A percentile compares a stretch with the other conserved stretches of the same genome.
Evolutionary conservation across 257 asterid genomes (phyloP).

Genomic region (Forsythia suspensa): DNA sequence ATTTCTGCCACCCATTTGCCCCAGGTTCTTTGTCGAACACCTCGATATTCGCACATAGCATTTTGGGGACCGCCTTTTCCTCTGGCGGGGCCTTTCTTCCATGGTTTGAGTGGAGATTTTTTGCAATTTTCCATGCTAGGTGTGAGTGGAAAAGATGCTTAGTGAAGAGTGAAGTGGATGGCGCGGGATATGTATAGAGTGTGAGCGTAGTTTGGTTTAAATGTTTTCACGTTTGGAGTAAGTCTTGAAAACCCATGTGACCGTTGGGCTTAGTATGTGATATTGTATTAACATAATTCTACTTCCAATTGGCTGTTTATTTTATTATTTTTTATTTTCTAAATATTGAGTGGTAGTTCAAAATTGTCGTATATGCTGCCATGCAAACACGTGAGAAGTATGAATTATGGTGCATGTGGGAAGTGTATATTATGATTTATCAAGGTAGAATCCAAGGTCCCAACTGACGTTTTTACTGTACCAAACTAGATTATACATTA

Average conservation of each 20-base stretch:
- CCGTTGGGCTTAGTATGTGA: conserved; percentile 38
- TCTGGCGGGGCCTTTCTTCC: conserved; percentile 97
- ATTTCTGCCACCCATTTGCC: conserved; percentile 97
- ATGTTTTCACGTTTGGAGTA: conserved; percentile 74
- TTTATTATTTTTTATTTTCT: not conserved
- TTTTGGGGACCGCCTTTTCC: conserved; percentile 98
- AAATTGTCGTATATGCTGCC: conserved; percentile 20
- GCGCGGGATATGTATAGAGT: conserved; percentile 61
- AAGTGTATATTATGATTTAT: conserved; percentile 18
- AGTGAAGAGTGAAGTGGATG: conserved; percentile 26
- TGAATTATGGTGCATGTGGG: conserved; percentile 22
- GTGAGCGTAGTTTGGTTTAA: conserved; percentile 52
- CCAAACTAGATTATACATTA: too few species aligned
- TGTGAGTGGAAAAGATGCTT: not conserved
- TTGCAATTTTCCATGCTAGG: conserved; percentile 61
- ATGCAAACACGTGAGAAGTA: conserved; percentile 41
- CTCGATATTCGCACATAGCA: conserved; percentile 81
- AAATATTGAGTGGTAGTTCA: conserved; percentile 7
- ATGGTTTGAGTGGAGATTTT: conserved; percentile 82
- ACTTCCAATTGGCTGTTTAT: not conserved
- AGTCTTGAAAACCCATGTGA: conserved; percentile 59
- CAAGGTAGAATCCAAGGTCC: conserved; percentile 31
- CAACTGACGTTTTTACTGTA: not conserved
- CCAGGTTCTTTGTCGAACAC: conserved; percentile 95
- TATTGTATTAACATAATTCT: conserved; percentile 28